Evolutionary conservation across 352 stramenopile genomes (phyloP).

Genomic region (Phytophthora aleatoria): DNA sequence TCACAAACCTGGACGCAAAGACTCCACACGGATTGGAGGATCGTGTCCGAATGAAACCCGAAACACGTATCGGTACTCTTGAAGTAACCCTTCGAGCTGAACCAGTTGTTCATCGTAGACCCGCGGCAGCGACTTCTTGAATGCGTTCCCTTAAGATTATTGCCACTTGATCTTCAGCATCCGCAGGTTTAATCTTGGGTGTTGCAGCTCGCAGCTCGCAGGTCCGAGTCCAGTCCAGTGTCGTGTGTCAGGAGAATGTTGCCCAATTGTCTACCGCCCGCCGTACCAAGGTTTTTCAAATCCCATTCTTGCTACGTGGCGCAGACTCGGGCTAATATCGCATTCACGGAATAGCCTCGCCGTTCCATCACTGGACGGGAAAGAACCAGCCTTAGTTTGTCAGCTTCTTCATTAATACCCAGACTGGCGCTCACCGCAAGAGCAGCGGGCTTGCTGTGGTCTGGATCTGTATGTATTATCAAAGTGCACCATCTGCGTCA

Average conservation of each 20-base stretch:
- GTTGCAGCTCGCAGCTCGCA: too few species aligned
- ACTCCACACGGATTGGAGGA: neutral
- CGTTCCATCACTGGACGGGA: neutral
- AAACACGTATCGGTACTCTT: conserved; percentile 9
- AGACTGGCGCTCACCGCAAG: neutral
- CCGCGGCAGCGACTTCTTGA: neutral
- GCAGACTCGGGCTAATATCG: neutral
- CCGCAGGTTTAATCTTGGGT: too few species aligned
- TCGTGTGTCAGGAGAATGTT: too few species aligned
- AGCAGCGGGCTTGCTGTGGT: neutral
- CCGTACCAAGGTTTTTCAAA: neutral
- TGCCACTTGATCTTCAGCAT: too few species aligned
- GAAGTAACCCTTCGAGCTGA: neutral
- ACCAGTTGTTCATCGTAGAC: neutral
- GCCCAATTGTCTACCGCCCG: too few species aligned
- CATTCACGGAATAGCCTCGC: neutral
- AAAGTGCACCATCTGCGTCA: neutral
- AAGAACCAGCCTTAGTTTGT: neutral
- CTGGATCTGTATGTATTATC: neutral
- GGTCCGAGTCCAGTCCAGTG: too few species aligned
- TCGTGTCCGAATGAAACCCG: conserved; percentile 4
- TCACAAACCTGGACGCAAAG: neutral
- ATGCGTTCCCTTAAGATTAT: neutral
- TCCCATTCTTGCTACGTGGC: neutral
- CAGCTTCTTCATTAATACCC: neutral